Evolutionary conservation across 1,284 basidiomycete genomes (phyloP).

Genomic region (Coniophora puteana): DNA sequence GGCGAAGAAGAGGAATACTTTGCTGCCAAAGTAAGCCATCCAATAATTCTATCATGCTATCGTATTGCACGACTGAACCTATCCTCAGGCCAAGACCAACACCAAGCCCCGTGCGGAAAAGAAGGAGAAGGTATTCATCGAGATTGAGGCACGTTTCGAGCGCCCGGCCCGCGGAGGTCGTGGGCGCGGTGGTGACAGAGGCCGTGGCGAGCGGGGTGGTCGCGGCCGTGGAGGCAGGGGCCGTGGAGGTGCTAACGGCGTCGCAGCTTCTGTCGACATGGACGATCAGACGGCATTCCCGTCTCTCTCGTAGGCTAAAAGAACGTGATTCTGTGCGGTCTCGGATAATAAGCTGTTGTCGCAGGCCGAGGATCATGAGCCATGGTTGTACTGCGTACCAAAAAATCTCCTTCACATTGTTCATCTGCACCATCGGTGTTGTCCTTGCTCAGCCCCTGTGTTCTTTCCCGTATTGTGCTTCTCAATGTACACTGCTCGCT

Average conservation of each 20-base stretch:
- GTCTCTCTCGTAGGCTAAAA: conserved; percentile 55
- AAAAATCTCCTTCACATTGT: conserved; percentile 8
- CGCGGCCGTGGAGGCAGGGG: conserved; percentile 42
- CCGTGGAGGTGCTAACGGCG: conserved; percentile 26
- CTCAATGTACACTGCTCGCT: background rate
- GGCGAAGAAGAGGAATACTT: conserved; percentile 67
- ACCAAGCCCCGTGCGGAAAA: conserved; percentile 69
- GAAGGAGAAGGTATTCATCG: conserved; percentile 74
- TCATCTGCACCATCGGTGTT: conserved; percentile 5
- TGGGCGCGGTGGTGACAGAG: conserved; percentile 39
- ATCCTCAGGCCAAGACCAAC: conserved; percentile 47
- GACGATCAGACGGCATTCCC: conserved; percentile 84
- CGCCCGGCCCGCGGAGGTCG: conserved; percentile 62
- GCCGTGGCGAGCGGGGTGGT: conserved; percentile 28
- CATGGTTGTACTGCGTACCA: conserved; percentile 5
- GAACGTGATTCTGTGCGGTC: conserved; percentile 5
- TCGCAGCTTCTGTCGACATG: conserved; percentile 49
- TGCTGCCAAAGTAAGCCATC: conserved; percentile 61
- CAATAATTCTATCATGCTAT: background rate
- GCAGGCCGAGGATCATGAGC: conserved; percentile 6
- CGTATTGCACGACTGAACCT: conserved; percentile 9
- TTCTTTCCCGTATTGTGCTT: conserved; percentile 5
- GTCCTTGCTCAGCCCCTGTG: background rate
- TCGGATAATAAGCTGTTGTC: conserved; percentile 7
- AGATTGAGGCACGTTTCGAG: conserved; percentile 76